Evolutionary conservation across 2,329 filamentous ascomycete genomes (phyloP).

Genomic region (Xylariaceae sp.): DNA sequence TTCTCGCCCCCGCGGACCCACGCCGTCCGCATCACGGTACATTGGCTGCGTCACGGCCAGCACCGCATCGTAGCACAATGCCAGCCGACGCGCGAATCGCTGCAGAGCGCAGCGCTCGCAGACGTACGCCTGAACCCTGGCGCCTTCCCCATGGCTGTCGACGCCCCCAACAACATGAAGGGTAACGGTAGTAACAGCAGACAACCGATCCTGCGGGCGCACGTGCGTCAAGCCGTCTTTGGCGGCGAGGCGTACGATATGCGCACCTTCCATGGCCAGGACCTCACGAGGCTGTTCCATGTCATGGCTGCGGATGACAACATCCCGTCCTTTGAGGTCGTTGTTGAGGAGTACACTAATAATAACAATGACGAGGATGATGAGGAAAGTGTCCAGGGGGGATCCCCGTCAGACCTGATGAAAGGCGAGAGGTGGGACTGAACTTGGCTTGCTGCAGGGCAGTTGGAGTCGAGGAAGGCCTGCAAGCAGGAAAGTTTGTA

Average conservation of each 20-base stretch:
- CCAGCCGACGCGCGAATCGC: constrained; percentile 35
- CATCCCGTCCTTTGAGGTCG: constrained; percentile 21
- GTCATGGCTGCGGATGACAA: constrained; percentile 6
- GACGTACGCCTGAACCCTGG: constrained; percentile 29
- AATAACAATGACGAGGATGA: constrained; percentile 1
- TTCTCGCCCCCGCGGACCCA: constrained; percentile 22
- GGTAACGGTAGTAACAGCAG: not conserved
- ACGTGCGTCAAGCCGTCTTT: constrained; percentile 16
- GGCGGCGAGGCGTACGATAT: constrained; percentile 19
- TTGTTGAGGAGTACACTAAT: constrained; percentile 17
- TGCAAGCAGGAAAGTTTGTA: not conserved
- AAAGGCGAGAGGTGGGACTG: not conserved
- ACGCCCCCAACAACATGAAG: not conserved
- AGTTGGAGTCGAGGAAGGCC: not conserved
- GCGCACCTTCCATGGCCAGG: constrained; percentile 9
- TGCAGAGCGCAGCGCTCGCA: constrained; percentile 35
- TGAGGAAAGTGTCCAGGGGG: constrained; percentile 3
- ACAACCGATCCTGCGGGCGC: constrained; percentile 3
- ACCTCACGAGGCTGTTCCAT: constrained; percentile 17
- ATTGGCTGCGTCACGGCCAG: constrained; percentile 38
- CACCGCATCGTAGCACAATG: constrained; percentile 36
- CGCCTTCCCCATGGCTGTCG: constrained; percentile 12
- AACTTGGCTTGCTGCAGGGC: too few species aligned
- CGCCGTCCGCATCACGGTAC: constrained; percentile 40
- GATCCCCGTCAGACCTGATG: not conserved